These are phyloP conservation scores for Isatis lusitanica DNA, from an alignment of 441 rosid genomes.

Conservation along the genomic window DNA sequence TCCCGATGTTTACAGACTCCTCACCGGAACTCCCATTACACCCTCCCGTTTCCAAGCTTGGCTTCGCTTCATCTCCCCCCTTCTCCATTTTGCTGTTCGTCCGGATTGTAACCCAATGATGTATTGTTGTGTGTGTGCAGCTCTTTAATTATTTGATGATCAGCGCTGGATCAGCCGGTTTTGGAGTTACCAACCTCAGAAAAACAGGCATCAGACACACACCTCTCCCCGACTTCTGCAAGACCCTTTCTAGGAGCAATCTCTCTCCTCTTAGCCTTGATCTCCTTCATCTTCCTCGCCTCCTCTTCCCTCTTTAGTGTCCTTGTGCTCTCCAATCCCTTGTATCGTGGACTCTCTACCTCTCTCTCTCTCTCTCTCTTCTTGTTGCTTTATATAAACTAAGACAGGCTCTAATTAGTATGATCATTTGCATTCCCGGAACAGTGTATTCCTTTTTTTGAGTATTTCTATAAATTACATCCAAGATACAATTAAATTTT, in stretches of 20 bases:
- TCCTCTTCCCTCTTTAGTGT: constrained; percentile 58
- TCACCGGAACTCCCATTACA: constrained; percentile 31
- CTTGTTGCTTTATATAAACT: constrained; percentile 5
- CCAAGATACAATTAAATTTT: constrained; percentile 16
- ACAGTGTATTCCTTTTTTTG: constrained; percentile 7
- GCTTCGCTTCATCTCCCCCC: constrained; percentile 55
- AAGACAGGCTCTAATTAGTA: constrained; percentile 9
- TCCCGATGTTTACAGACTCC: constrained; percentile 28
- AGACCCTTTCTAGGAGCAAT: constrained; percentile 53
- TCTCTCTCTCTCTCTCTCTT: constrained; percentile 1
- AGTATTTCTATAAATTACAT: background rate
- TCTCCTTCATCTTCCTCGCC: constrained; percentile 55
- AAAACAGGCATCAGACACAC: constrained; percentile 71
- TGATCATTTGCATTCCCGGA: constrained; percentile 8
- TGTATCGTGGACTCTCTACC: no score
- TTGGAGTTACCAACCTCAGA: constrained; percentile 76
- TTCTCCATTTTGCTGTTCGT: background rate
- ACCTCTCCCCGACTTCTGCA: constrained; percentile 78
- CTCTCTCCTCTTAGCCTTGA: constrained; percentile 72
- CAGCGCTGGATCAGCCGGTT: constrained; percentile 79
- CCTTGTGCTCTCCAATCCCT: constrained; percentile 51
- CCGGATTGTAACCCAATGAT: background rate
- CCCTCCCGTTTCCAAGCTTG: constrained; percentile 70
- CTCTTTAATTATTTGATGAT: constrained; percentile 62
- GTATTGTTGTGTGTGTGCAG: constrained; percentile 34